These are phyloP conservation scores for Wickerhamomyces bisporus DNA, from an alignment of 805 yeast species.

Conservation along the genomic window DNA sequence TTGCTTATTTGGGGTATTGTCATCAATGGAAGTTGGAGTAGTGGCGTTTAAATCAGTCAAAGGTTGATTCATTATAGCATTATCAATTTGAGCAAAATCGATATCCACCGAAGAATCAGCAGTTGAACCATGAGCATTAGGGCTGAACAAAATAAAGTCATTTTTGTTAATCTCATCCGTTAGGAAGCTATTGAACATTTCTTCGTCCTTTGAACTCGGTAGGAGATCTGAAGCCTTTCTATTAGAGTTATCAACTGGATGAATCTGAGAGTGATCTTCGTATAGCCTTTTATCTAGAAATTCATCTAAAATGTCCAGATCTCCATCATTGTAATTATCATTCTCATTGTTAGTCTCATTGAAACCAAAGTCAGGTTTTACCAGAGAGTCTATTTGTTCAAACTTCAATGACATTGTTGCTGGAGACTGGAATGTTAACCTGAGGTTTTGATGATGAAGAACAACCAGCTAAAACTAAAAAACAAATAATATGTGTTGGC, in stretches of 20 bases:
- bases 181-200: conserved; percentile 19
- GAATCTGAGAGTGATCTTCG: conserved; percentile 10
- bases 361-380: background rate
- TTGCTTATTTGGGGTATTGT: conserved; percentile 4
- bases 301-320: conserved; percentile 47
- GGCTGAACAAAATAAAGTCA: conserved; percentile 17
- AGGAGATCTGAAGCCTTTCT: too few relatives aligned
- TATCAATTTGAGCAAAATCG: background rate
- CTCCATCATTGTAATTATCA: conserved; percentile 21
- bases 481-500: too few relatives aligned
- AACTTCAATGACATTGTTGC: conserved; percentile 15
- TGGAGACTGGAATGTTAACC: background rate
- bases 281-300: conserved; percentile 23
- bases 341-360: conserved; percentile 1
- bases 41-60: conserved; percentile 6
- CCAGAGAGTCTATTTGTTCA: conserved; percentile 17
- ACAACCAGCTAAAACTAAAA: too few relatives aligned
- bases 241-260: background rate
- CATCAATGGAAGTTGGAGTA: conserved; percentile 14
- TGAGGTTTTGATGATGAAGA: too few relatives aligned
- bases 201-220: conserved; percentile 15
- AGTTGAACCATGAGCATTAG: conserved; percentile 5
- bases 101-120: conserved; percentile 1
- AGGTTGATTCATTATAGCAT: background rate
- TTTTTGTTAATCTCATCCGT: conserved; percentile 21